phyloP scores from a whole-genome alignment of 1,284 basidiomycete species.

The Trametes versicolor region DNA sequence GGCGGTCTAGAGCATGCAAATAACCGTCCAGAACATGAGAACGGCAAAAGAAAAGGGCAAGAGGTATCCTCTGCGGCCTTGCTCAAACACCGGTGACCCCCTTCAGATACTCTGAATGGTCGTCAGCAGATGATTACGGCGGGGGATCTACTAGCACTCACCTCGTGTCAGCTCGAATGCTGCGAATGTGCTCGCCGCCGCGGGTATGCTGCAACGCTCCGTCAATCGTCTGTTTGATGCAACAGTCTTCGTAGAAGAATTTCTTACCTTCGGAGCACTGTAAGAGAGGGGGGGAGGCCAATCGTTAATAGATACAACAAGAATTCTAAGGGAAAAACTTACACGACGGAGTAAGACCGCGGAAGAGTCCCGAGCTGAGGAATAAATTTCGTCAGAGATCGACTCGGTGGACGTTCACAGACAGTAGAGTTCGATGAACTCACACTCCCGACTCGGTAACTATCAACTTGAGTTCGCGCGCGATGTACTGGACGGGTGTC shows the following conservation, averaged over 20 bases:
- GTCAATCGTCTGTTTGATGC: not conserved
- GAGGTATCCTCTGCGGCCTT: not conserved
- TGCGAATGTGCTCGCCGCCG: slow-evolving; percentile 92
- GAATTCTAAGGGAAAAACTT: slow-evolving; percentile 42
- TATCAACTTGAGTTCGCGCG: slow-evolving; percentile 72
- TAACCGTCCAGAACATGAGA: too few relatives aligned
- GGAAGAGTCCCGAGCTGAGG: slow-evolving; percentile 73
- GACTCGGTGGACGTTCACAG: not conserved
- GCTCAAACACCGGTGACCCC: slow-evolving; percentile 40
- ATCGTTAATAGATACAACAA: not conserved
- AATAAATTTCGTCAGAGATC: not conserved
- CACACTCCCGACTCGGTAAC: slow-evolving; percentile 81
- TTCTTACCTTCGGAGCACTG: slow-evolving; percentile 68
- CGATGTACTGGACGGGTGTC: slow-evolving; percentile 86
- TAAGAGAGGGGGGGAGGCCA: slow-evolving; percentile 4
- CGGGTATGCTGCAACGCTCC: slow-evolving; percentile 75
- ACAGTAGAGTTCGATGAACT: slow-evolving; percentile 45
- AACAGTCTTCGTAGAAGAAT: slow-evolving; percentile 6
- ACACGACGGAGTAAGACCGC: slow-evolving; percentile 78
- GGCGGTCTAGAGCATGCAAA: not conserved
- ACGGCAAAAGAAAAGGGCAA: not conserved
- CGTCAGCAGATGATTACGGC: not conserved
- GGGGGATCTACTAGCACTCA: slow-evolving; percentile 36
- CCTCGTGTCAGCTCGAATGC: slow-evolving; percentile 89
- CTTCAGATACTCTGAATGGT: slow-evolving; percentile 39